phyloP scores from a whole-genome alignment of 2,329 filamentous ascomycete species.

The Pseudofabraea citricarpa region DNA sequence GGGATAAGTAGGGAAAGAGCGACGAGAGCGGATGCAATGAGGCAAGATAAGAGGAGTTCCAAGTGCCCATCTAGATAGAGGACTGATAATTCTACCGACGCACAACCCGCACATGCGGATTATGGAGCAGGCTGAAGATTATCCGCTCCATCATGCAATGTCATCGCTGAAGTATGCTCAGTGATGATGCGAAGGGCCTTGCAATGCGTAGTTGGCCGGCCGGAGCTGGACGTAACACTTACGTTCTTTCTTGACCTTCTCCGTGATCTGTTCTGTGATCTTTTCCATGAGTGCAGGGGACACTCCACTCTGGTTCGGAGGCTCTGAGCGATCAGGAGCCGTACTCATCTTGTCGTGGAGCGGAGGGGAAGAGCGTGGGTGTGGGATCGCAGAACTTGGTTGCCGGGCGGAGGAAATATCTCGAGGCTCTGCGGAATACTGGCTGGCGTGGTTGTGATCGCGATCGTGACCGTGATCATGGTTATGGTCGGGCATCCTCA shows the following conservation, averaged over 20 bases:
- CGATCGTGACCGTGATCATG: too few species aligned
- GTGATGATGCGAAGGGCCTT: too few species aligned
- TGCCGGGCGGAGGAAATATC: slow-evolving; percentile 14
- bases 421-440: slow-evolving; percentile 19
- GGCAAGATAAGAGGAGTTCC: too few species aligned
- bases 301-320: slow-evolving; percentile 33
- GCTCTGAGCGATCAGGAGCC: slow-evolving; percentile 10
- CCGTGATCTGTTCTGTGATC: slow-evolving; percentile 39
- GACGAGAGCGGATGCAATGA: slow-evolving; percentile 10
- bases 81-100: too few species aligned
- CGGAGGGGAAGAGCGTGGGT: slow-evolving; percentile 14
- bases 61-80: too few species aligned
- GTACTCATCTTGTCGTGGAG: slow-evolving; percentile 15
- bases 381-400: slow-evolving; percentile 10
- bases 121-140: too few species aligned
- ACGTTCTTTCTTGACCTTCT: slow-evolving; percentile 50
- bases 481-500: background rate
- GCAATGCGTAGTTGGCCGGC: too few species aligned
- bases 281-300: slow-evolving; percentile 57
- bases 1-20: slow-evolving; percentile 11
- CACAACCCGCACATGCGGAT: too few species aligned
- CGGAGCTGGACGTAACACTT: slow-evolving; percentile 29
- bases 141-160: too few species aligned
- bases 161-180: too few species aligned
- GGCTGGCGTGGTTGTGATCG: slow-evolving; percentile 10